These are phyloP conservation scores for Candida krabiensis DNA, from an alignment of 805 yeast genomes.

Conservation along the genomic window DNA sequence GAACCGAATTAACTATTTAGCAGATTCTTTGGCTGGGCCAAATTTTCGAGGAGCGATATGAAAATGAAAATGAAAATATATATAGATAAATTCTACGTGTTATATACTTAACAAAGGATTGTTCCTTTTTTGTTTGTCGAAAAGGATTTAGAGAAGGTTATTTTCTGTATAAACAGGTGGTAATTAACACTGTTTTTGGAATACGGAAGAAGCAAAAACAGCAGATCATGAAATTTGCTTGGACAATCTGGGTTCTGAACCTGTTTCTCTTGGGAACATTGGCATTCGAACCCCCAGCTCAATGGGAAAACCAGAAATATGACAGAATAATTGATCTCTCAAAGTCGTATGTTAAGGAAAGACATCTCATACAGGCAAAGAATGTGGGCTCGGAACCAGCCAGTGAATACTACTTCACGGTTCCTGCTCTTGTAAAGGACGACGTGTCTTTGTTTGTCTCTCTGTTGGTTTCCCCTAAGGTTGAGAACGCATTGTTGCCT, in stretches of 20 bases:
- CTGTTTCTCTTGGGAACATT: constrained; percentile 3
- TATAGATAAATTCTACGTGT: no score
- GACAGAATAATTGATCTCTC: constrained; percentile 62
- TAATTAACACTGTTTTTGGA: no score
- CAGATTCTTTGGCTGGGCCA: no score
- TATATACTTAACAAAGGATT: no score
- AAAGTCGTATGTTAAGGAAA: constrained; percentile 65
- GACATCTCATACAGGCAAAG: constrained; percentile 50
- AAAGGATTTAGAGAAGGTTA: no score
- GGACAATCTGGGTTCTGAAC: constrained; percentile 1
- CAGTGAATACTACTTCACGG: constrained; percentile 54
- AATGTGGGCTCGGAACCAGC: constrained; percentile 60
- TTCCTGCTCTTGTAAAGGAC: constrained; percentile 45
- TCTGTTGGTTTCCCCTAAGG: constrained; percentile 17
- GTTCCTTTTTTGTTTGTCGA: no score
- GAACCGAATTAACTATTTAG: no score
- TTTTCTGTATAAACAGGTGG: no score
- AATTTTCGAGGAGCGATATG: no score
- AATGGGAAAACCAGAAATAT: constrained; percentile 60
- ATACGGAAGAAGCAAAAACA: not conserved
- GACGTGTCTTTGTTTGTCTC: constrained; percentile 29
- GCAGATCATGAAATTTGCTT: constrained; percentile 1
- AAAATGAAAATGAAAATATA: no score
- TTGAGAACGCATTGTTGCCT: constrained; percentile 21
- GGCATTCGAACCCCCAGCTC: constrained; percentile 18